Evolutionary conservation across 441 rosid genomes (phyloP), one percentile per base, ranked within the genome.

Genomic region (Erodium texanum): DNA sequence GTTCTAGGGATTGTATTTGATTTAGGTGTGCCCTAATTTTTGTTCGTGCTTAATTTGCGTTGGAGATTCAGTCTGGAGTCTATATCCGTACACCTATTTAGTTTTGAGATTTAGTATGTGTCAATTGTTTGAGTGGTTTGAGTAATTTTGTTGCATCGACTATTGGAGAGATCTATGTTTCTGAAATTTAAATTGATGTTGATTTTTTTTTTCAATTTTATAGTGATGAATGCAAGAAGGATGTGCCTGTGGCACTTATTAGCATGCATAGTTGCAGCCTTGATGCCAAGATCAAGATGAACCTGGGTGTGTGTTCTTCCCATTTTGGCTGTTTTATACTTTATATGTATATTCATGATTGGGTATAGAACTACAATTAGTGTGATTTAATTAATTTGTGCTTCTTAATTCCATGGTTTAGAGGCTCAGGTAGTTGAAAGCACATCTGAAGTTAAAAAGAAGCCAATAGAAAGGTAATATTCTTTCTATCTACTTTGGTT

Each of bases 221-320:
- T 89, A 94, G 97, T 66, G 94, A 88, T 2, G 90, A 83, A 74
- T 91, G 99, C 78, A 87, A 74, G 43, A 89, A 81, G 82, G 66
- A 77, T 61, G 92, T 91, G 4, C 83, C 99, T 0, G 88, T 89
- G n/a, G 99, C 86, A 38, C 89, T 91, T 20, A 85, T 94, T 16
- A 68, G 82, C 24, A 79, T 94, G 80, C 96, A 94, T 19, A 78
- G 78, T 65, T 91, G 97, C 67, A 85, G 96, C 74, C 96, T 91
- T 74, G 99, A 94, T 64, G 96, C 94, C 32, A 87, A 82, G 64
- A 89, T 91, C 73, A 85, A 85, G 83, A 86, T 80, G 86, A 88
- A 88, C 64, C 74, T 89, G 64, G 93, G 97, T 93, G 12, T 32
- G 72, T 59, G 34, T 62, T 45, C 3, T 64, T 8, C 34, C 12